Base-by-base conservation (phyloP, 495 filamentous ascomycete genomes). In the Trichoderma orchidacearum region DNA sequence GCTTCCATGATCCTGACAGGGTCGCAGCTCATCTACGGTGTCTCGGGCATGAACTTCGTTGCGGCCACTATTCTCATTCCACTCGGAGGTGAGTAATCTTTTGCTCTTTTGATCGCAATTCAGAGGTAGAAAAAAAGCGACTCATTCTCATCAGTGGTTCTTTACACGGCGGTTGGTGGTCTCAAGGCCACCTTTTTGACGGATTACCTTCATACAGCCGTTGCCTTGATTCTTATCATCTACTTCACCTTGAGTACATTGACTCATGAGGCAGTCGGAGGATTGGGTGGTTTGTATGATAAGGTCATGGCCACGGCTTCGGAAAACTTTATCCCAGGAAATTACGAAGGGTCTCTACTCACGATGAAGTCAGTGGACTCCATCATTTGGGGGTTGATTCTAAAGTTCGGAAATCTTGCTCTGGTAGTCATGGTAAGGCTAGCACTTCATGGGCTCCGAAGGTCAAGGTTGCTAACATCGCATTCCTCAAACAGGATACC, bases 271-370 rank as follows among this genome's bases (percentile, higher is more conserved):
- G 74, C 72, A 5, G 69, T 79, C 15, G 74, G 91, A 7, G 88
- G 89, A n/a, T 85, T 83, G 59, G 80, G 77, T 36, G 76, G 79
- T 32, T 87, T 89, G 68, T 90, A 87, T 72, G 88, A 90, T 72
- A 90, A 90, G 62, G 85, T 87, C 30, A 87, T 90, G 59, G 86
- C 86, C n/a, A 86, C 87, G 1, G 80, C 78, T 51, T 83, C 85
- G 3, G 82, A 87, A 6, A 82, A 87, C 30, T 72, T 69, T 55
- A 68, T 79, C 18, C 53, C 63, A 0, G 74, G 74, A 2, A 79
- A 79, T 45, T 76, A 71, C 30, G 50, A 72, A 23, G 75, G 75
- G 3, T 76, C 75, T 0, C 64, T 77, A 1, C 63, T 79, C 2
- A 74, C 74, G 0, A 70, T 79, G 61, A 79, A 77, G 53, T 79